phyloP scores from a whole-genome alignment of 208 protist species.

The Kentomonas sorsogonicus region DNA sequence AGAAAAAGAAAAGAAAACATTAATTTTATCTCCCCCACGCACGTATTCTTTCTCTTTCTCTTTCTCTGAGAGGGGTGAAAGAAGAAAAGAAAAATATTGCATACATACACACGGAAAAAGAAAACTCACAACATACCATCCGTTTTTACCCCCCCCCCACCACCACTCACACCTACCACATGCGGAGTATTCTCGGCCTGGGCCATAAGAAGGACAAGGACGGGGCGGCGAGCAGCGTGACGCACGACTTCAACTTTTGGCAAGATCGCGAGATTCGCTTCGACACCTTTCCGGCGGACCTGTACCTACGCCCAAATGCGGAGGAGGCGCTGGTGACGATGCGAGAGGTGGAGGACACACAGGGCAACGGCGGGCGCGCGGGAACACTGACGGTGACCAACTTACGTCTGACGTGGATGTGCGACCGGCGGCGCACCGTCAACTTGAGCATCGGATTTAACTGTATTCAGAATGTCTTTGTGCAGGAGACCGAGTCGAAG shows the following conservation, averaged over 20 bases:
- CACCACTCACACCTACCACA: background rate
- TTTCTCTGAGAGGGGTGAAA: background rate
- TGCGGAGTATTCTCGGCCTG: background rate
- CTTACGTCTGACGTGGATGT: conserved; percentile 92
- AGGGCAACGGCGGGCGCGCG: conserved; percentile 92
- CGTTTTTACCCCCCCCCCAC: background rate
- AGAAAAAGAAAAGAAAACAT: too few relatives aligned
- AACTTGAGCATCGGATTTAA: conserved; percentile 94
- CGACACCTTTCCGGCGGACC: conserved; percentile 42
- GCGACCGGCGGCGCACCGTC: conserved; percentile 20
- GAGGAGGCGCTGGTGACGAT: conserved; percentile 84
- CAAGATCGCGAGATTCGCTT: conserved; percentile 95
- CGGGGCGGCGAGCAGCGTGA: conserved; percentile 21
- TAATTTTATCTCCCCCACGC: conserved; percentile 7
- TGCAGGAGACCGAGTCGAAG: conserved; percentile 79
- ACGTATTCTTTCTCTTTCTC: conserved; percentile 1
- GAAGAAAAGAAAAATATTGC: background rate
- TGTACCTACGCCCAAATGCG: conserved; percentile 56
- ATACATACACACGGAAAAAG: background rate
- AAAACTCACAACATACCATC: background rate
- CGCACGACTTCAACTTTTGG: conserved; percentile 76
- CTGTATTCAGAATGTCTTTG: conserved; percentile 77
- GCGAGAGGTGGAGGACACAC: conserved; percentile 91
- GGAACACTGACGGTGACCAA: conserved; percentile 94
- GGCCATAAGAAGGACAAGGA: background rate